Evolutionary conservation across 1,139 yeast genomes (phyloP).

Genomic region (Yamadazyma aaseri): DNA sequence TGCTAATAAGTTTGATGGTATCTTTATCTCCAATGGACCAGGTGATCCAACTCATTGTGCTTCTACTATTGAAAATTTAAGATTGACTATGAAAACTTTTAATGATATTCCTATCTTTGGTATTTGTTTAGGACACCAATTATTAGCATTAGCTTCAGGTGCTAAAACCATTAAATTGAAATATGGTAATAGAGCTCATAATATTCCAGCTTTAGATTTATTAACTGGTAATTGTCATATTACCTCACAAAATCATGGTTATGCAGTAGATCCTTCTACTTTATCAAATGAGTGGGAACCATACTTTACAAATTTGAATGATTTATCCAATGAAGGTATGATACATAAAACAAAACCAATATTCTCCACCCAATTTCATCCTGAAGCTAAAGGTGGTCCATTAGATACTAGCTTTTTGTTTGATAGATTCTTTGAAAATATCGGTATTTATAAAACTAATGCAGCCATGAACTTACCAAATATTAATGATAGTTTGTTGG

Average conservation of each 20-base stretch:
- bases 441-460: conserved; percentile 52
- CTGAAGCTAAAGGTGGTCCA: conserved; percentile 99
- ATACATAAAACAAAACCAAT: conserved; percentile 82
- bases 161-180: conserved; percentile 90
- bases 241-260: conserved; percentile 98
- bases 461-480: conserved; percentile 46
- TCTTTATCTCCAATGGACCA: conserved; percentile 95
- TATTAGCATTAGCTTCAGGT: conserved; percentile 91
- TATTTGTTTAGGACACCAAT: conserved; percentile 95
- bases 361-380: conserved; percentile 96
- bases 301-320: conserved; percentile 89
- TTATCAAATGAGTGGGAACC: conserved; percentile 74
- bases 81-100: conserved; percentile 60
- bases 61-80: conserved; percentile 72
- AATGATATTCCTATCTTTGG: conserved; percentile 89
- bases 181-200: conserved; percentile 98
- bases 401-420: conserved; percentile 86
- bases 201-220: conserved; percentile 91
- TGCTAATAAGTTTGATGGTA: conserved; percentile 90
- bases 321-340: conserved; percentile 97
- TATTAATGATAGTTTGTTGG: conserved; percentile 57
- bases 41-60: conserved; percentile 97
- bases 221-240: conserved; percentile 92
- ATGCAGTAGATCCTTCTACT: conserved; percentile 86
- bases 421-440: conserved; percentile 80